Evolutionary conservation across 371 early-diverging fungal species (phyloP).

Genomic region (Thermomucor indicae-seudaticae): DNA sequence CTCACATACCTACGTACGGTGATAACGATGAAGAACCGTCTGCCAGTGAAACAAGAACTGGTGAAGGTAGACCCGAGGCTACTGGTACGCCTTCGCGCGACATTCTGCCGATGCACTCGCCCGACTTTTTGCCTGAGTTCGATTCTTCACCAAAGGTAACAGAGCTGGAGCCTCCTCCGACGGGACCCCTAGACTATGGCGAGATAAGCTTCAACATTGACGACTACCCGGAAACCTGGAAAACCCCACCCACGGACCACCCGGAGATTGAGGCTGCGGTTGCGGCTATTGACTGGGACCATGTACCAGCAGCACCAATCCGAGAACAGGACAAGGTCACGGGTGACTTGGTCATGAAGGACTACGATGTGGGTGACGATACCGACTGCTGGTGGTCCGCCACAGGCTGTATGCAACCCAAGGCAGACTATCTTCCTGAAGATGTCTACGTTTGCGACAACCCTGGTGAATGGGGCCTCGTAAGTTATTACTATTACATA

Average conservation of each 20-base stretch:
- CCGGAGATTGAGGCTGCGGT: constrained; percentile 34
- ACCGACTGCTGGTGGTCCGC: constrained; percentile 39
- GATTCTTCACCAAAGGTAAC: no score
- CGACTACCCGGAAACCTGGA: constrained; percentile 20
- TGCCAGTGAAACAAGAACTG: no score
- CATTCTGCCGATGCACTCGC: constrained; percentile 7
- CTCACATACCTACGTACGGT: no score
- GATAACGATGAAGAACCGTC: constrained; percentile 4
- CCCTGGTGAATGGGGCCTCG: constrained; percentile 45
- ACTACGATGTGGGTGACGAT: constrained; percentile 19
- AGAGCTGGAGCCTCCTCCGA: constrained; percentile 10
- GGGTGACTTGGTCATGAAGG: constrained; percentile 14
- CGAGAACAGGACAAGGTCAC: constrained; percentile 7
- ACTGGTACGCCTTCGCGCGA: not conserved
- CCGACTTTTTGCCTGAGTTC: constrained; percentile 9
- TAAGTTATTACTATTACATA: constrained; percentile 1
- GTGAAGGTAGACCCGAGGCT: no score
- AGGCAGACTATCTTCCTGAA: constrained; percentile 30
- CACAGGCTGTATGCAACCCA: constrained; percentile 38
- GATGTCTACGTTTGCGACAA: constrained; percentile 37
- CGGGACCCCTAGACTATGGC: constrained; percentile 11
- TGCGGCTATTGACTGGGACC: constrained; percentile 35
- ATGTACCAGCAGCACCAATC: constrained; percentile 34
- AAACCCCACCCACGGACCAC: constrained; percentile 15
- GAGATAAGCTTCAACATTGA: constrained; percentile 7